phyloP scores from a whole-genome alignment of 2,329 filamentous ascomycete species.

The Metarhizium anisopliae region DNA sequence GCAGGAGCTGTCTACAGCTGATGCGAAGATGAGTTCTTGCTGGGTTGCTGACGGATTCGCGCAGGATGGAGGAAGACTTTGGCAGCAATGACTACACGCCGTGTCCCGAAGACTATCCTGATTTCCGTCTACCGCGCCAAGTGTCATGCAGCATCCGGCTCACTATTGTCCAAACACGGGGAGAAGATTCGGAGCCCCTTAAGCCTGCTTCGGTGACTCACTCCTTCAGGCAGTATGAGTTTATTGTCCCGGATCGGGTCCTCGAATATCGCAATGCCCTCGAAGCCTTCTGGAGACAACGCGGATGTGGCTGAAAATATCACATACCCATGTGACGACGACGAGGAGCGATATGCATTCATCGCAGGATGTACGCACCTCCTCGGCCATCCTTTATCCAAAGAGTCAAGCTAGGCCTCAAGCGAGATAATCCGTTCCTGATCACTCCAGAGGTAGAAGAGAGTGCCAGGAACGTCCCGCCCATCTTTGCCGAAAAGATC shows the following conservation, averaged over 20 bases:
- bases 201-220: neutral
- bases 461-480: neutral
- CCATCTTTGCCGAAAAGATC: neutral
- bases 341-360: neutral
- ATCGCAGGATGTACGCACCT: neutral
- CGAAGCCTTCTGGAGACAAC: neutral
- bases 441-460: neutral
- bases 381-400: neutral
- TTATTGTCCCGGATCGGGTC: neutral
- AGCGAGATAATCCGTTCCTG: neutral
- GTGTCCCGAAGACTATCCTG: neutral
- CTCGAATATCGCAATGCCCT: neutral
- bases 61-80: too few species aligned
- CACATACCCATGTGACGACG: neutral
- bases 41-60: too few species aligned
- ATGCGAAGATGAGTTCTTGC: too few species aligned
- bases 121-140: neutral
- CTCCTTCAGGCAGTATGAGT: neutral
- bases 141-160: neutral
- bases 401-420: neutral
- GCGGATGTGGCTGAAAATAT: neutral
- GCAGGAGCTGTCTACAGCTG: too few species aligned
- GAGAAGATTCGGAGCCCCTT: neutral
- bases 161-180: neutral
- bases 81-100: neutral